These are phyloP conservation scores for Plasmodium vivax DNA, from an alignment of 169 alveolate species.

Conservation along the genomic window DNA sequence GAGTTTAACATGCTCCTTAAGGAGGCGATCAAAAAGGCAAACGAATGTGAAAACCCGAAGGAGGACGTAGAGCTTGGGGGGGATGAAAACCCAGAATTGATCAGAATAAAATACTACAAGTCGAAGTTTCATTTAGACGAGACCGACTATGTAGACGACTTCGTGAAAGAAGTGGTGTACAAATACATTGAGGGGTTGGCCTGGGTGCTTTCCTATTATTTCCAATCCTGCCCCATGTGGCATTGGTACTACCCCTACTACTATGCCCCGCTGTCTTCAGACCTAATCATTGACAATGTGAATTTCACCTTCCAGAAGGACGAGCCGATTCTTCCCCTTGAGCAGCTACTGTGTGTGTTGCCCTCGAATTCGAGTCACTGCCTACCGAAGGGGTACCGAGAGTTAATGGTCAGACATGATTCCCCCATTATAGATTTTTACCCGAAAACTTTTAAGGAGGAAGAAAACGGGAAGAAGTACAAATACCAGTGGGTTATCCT, in stretches of 20 bases:
- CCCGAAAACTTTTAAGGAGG: conserved; percentile 86
- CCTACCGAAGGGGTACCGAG: conserved; percentile 89
- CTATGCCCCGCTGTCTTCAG: conserved; percentile 98
- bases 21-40: conserved; percentile 71
- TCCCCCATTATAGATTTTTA: conserved; percentile 86
- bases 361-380: conserved; percentile 96
- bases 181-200: conserved; percentile 96
- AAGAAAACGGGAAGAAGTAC: conserved; percentile 88
- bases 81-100: conserved; percentile 56
- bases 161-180: conserved; percentile 75
- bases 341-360: conserved; percentile 96
- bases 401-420: conserved; percentile 80
- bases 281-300: conserved; percentile 83
- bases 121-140: conserved; percentile 69
- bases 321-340: conserved; percentile 96
- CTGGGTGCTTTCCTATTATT: conserved; percentile 94
- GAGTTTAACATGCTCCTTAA: conserved; percentile 58
- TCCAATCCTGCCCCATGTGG: conserved; percentile 97
- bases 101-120: conserved; percentile 53
- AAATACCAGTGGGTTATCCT: conserved; percentile 90
- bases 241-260: conserved; percentile 99
- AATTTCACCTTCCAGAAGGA: conserved; percentile 84
- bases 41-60: conserved; percentile 58
- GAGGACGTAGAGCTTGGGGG: conserved; percentile 72
- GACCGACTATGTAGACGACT: conserved; percentile 37